Evolutionary conservation across 306 rosid genomes (phyloP), one percentile per base, ranked within the genome.

Genomic region (Inga leiocalycina): DNA sequence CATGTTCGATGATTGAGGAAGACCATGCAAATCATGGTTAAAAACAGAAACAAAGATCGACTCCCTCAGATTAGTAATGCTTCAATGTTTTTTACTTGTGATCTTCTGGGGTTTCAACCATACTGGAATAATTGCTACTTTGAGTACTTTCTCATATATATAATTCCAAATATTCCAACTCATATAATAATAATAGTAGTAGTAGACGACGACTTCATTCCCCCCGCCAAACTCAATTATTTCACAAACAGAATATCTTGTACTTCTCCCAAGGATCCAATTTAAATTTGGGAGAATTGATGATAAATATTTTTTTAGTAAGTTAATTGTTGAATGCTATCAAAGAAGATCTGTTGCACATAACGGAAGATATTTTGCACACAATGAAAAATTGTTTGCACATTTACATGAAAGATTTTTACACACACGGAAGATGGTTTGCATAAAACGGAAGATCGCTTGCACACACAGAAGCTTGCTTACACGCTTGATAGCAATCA

Each of bases 61-160:
- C 83, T 78, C 90, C 84, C 51, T 52, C 10, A n/a, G 41, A 70
- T 71, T 65, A 84, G 84, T 72, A 86, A 75, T 84, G 85, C 67
- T 14, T 27, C 56, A n/a, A 78, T 70, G 24, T 41, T 82, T 41
- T 82, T 71, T 66, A 7, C 16, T 10, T 11, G 13, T 61, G n/a
- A 45, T 43, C 46, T 76, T 86, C 80, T 59, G 0, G 54, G 34
- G 16, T 89, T 51, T 71, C 80, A 87, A 76, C 94, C 94, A 83
- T 3, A 61, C 17, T 24, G 6, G 16, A 9, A 61, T 22, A 87
- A 86, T 52, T 20, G 8, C 24, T 54, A 51, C 52, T 46, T 12
- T 15, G 1, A 14, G 6, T 49, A 49, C 61, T 16, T 56, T 19
- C 64, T 56, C 64, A 19, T 56, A 7, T 6, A 56, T 19, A 19